These are phyloP conservation scores for Thielaviopsis ethacetica DNA, from an alignment of 2,329 filamentous ascomycete genomes.

Conservation along the genomic window DNA sequence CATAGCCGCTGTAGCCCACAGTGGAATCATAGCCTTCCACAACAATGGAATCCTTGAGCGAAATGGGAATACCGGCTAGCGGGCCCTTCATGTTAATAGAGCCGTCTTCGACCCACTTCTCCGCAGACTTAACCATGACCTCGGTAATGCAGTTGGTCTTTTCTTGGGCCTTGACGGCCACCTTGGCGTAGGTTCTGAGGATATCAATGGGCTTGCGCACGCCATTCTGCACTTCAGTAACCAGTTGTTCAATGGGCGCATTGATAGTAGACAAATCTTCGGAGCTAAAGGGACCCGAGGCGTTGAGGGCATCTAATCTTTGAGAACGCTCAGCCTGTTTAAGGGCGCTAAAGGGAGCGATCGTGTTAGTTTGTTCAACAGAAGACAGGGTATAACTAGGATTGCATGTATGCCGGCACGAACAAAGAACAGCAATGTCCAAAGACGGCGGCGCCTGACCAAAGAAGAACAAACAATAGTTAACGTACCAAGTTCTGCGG, in stretches of 20 bases:
- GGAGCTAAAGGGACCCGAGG: constrained; percentile 43
- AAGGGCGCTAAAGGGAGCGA: constrained; percentile 19
- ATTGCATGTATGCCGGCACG: neutral
- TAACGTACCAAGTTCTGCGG: constrained; percentile 22
- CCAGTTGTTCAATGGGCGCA: constrained; percentile 61
- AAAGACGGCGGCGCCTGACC: neutral
- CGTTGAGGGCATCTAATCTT: constrained; percentile 49
- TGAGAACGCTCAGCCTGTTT: constrained; percentile 63
- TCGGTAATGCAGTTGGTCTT: constrained; percentile 86
- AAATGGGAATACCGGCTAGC: constrained; percentile 73
- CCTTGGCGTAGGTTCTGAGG: constrained; percentile 74
- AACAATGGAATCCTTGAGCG: constrained; percentile 64
- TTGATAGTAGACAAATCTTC: constrained; percentile 52
- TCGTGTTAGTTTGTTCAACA: neutral
- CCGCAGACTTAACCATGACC: constrained; percentile 62
- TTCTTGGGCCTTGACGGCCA: constrained; percentile 65
- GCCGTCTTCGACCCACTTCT: constrained; percentile 47
- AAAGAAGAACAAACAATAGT: neutral
- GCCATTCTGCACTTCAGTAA: constrained; percentile 59
- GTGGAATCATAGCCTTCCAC: constrained; percentile 71
- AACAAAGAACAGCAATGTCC: neutral
- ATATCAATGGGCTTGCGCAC: constrained; percentile 51
- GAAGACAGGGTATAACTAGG: neutral
- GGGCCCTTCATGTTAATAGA: constrained; percentile 61
- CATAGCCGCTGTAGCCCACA: constrained; percentile 63